Conservation (phyloP, 106 monocot genomes). For the Dioscorea alata region DNA sequence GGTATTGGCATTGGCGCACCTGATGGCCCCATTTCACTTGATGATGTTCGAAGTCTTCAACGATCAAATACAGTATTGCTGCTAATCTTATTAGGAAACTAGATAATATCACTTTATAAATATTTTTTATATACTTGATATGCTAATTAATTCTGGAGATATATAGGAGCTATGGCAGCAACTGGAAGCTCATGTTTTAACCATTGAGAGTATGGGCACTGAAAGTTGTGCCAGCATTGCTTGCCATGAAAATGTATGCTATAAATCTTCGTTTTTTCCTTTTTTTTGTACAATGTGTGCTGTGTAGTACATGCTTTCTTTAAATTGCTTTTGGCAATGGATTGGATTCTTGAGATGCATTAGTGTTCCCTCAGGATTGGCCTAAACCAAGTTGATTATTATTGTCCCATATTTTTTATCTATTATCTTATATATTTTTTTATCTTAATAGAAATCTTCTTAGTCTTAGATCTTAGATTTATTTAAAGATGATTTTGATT, state of each 20-base stretch:
- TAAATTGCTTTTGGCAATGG: too few species aligned
- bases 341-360: too few species aligned
- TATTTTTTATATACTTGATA: background rate
- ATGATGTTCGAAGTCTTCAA: slow-evolving; percentile 94
- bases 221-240: slow-evolving; percentile 35
- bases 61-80: slow-evolving; percentile 73
- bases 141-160: background rate
- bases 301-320: too few species aligned
- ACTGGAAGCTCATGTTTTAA: slow-evolving; percentile 72
- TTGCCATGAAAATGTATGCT: slow-evolving; percentile 76
- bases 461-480: too few species aligned
- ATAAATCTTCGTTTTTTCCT: background rate
- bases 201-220: slow-evolving; percentile 61
- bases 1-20: slow-evolving; percentile 94
- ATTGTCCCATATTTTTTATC: too few species aligned
- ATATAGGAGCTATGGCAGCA: slow-evolving; percentile 88
- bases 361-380: too few species aligned
- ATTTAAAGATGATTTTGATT: too few species aligned
- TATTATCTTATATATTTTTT: too few species aligned
- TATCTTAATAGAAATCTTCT: too few species aligned
- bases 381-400: too few species aligned
- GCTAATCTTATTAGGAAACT: background rate
- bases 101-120: background rate
- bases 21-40: slow-evolving; percentile 90
- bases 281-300: background rate